phyloP scores from a whole-genome alignment of 495 filamentous ascomycete species.

The Neurospora tetrasperma region DNA sequence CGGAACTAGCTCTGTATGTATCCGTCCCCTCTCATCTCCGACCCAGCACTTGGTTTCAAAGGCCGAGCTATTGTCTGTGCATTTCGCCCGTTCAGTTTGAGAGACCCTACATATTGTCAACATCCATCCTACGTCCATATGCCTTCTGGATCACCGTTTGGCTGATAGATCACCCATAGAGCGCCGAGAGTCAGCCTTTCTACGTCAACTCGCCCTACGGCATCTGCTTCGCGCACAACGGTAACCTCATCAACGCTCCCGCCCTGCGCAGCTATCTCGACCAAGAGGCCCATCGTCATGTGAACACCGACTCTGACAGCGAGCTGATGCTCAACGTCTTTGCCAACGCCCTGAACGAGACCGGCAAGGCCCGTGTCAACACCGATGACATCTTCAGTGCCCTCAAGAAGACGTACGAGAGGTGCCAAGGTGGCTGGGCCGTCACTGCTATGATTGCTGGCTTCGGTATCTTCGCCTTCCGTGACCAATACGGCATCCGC shows the following conservation, averaged over 20 bases:
- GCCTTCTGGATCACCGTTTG: background rate
- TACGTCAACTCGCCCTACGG: constrained; percentile 92
- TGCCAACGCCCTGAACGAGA: constrained; percentile 86
- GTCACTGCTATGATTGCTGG: constrained; percentile 82
- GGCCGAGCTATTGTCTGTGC: background rate
- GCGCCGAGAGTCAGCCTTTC: constrained; percentile 76
- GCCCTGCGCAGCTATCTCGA: constrained; percentile 73
- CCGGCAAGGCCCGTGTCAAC: constrained; percentile 93
- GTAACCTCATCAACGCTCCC: constrained; percentile 89
- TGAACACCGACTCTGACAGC: constrained; percentile 93
- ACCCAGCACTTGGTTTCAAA: background rate
- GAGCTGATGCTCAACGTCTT: constrained; percentile 95
- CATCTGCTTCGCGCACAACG: constrained; percentile 53
- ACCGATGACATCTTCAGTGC: constrained; percentile 78
- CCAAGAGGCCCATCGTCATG: constrained; percentile 81
- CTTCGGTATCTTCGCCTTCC: constrained; percentile 83
- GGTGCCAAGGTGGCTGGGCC: constrained; percentile 71
- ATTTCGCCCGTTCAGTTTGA: background rate
- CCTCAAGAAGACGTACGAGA: constrained; percentile 62
- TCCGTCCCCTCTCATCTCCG: background rate
- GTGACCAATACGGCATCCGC: constrained; percentile 79
- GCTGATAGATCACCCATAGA: constrained; percentile 16
- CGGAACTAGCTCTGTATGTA: constrained; percentile 57
- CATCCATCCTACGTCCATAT: background rate
- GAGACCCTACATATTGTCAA: background rate